Base-by-base conservation (phyloP, 2,329 filamentous ascomycete genomes). In the Alternaria dauci region DNA sequence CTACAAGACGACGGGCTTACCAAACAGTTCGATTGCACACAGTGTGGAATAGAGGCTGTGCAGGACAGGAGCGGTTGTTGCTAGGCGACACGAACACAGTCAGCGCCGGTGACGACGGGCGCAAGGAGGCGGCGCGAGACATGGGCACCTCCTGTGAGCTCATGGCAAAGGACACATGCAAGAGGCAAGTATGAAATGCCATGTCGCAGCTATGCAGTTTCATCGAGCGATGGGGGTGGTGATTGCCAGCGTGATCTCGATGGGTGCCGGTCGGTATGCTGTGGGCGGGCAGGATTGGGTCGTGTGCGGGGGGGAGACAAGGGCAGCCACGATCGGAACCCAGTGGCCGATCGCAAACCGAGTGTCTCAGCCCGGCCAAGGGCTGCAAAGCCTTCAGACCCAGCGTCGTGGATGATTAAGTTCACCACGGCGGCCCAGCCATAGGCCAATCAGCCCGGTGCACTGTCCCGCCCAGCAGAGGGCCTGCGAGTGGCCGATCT, bases 361-460 rank as follows among this genome's bases (percentile, higher is more conserved):
- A 18, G 42, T 47, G 39, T 55, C 58, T 51, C 55, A 55, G 44
- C n/a, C 46, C 20, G 46, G 34, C 9, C 26, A 32, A 44, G 32
- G 58, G 51, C 58, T 28, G 57, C n/a, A 46, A 52, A 48, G 16
- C 26, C 47, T 46, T 48, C 16, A 26, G 53, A 52, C 58, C 58
- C 61, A 48, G 58, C 18, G 34, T 28, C 30, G 43, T 30, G 52
- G 57, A 42, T 47, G 52, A 20, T 16, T 52, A 52, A 47, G 38
- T 26, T 51, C 39, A n/a, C 57, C 59, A 46, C 55, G 55, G 58
- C 38, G 16, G 23, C 25, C 46, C 34, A n/a, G 39, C 36, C 38
- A 41, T 38, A 39, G 36, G 38, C 65, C 59, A 67, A 67, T 67
- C 62, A 62, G 36, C 44, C 25, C n/a, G 16, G 28, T 25, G 16